Percentiles rank a stretch among this genome's conserved stretches.
Conservation (phyloP, 768 basidiomycete species). For the Cytidiella melzeri region DNA sequence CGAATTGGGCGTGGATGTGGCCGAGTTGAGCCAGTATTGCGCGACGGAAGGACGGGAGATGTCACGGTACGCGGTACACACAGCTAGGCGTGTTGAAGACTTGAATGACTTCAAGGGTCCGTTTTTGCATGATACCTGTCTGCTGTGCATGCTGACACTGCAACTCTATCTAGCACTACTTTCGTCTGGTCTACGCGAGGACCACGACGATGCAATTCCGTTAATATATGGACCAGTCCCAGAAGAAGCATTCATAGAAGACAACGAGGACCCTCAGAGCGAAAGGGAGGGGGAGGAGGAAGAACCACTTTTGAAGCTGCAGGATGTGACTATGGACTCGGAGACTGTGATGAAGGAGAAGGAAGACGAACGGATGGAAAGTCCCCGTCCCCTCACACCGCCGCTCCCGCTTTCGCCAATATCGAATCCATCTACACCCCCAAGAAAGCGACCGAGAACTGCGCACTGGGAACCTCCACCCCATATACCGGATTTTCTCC, state of each 20-base stretch:
- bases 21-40: constrained; percentile 65
- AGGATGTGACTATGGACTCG: background rate
- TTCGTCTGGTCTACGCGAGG: constrained; percentile 47
- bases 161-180: constrained; percentile 47
- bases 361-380: constrained; percentile 4
- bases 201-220: constrained; percentile 49
- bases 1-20: constrained; percentile 67
- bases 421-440: constrained; percentile 51
- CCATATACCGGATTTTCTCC: constrained; percentile 61
- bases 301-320: background rate
- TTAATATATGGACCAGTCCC: constrained; percentile 37
- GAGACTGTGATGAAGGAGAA: background rate
- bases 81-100: constrained; percentile 62
- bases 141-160: constrained; percentile 22
- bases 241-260: constrained; percentile 27
- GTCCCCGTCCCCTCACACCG: constrained; percentile 29
- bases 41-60: constrained; percentile 64
- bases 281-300: constrained; percentile 2
- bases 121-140: constrained; percentile 25
- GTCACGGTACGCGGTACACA: constrained; percentile 58
- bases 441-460: constrained; percentile 51
- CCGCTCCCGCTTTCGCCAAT: constrained; percentile 49
- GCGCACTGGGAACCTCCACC: constrained; percentile 55
- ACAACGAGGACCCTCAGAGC: constrained; percentile 19
- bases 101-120: constrained; percentile 67